Base-by-base conservation (phyloP, 2,329 filamentous ascomycete species). In the Nothopassalora personata region DNA sequence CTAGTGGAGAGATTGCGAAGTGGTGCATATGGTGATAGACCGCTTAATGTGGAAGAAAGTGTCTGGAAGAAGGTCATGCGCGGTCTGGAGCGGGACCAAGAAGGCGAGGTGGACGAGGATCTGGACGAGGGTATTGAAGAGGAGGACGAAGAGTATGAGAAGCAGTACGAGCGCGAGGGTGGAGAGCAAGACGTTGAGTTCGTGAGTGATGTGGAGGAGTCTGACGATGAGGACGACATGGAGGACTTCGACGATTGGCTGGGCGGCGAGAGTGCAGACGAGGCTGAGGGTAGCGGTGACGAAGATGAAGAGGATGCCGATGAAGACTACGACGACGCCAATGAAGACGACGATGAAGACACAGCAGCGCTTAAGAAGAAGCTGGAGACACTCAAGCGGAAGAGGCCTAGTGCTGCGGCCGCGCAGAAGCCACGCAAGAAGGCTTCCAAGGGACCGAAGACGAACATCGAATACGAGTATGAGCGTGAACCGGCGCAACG, bases 31-130 rank as follows among this genome's bases (percentile, higher is more conserved):
- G 94, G 94, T 56, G 92, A 97, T 69, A 86, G 90, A 72, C 94
- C 94, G 46, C 81, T 99, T 65, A 99, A 99, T 72, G 92, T 96
- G 54, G 94, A 95, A 74, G 91, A 97, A 74, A 83, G 84, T 13
- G 91, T 99, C 62, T 99, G 94, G 94, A 95, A 95, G 83, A 96
- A 92, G 83, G 94, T 99, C 7, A 85, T 99, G 67, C 86, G 87
- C 62, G 91, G 91, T 3, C 81, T 99, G 75, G 94, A 99, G 82
- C 84, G 89, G 67, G 88, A 88, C 68, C 92, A 93, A 60, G 86
- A 95, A 70, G 93, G 88, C 48, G 81, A 84, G 64, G 81, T 90
- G 56, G 93, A 97, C 73, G 85, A 91, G 77, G 93, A 97, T 73
- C 75, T 94, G 73, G 93, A 97, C 73, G 86, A 92, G 67, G 93